Base-by-base conservation (phyloP, 2,329 filamentous ascomycete species). In the Verticillium zaregamsianum region DNA sequence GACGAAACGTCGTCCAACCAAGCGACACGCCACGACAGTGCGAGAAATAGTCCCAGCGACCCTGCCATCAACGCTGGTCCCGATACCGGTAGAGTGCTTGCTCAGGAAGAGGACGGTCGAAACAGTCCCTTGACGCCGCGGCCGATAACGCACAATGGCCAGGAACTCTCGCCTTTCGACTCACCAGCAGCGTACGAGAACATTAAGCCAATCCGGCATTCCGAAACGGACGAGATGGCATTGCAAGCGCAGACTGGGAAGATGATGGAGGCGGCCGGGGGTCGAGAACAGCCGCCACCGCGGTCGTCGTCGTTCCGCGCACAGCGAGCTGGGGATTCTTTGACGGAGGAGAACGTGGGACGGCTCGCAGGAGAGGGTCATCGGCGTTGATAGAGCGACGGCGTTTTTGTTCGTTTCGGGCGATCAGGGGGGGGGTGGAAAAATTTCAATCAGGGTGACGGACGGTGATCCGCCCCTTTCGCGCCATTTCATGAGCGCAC, bases 341-440 rank as follows among this genome's bases (percentile, higher is more conserved):
- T 86, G 64, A 86, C 83, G 1, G 79, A 83, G 64, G 82, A 82
- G 67, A 86, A 86, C 65, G 72, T 86, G 56, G 81, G 79, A 39
- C 81, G 74, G 63, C 67, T 85, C 55, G 75, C 76, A 61, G 72
- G 71, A 61, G 74, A 79, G 61, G 75, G 64, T 15, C 59, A 62
- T 37, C 57, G 61, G 45, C 45, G 45, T 52, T 52, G n/a, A 15
- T 52, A 25, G n/a, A 20, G 6, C n/a, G n/a, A n/a, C 23, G 17
- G 55, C 33, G 17, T 57, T 37, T 9, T 32, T n/a, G 7, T 57
- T 32, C 32, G 25, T 9, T 57, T 33, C 17, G 31, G 52, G 28
- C 28, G 28, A 28, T 28, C 4, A 28, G 4, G 17, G 37, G 9
- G 9, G 4, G n/a, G 20, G 14, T 12, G 45, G 9, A 5, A 52